Evolutionary conservation across 148 eudicot species (phyloP).

Genomic region (Rhododendron ferrugineum): DNA sequence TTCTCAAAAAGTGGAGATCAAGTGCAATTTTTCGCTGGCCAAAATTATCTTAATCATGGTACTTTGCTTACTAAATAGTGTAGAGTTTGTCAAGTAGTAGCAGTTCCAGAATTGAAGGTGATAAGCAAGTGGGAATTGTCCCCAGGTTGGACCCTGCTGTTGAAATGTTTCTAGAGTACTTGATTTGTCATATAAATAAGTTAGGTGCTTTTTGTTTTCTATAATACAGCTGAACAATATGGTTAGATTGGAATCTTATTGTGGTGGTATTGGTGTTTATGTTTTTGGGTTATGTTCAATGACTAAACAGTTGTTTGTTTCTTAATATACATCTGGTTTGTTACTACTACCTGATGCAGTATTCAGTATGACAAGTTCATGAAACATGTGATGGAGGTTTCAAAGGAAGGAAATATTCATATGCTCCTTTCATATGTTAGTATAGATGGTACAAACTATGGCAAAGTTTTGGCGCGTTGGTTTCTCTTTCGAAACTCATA

Average conservation of each 20-base stretch:
- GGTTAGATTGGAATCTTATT: slow-evolving; percentile 5
- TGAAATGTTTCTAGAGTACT: slow-evolving; percentile 8
- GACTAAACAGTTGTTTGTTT: not conserved
- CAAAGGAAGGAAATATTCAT: not conserved
- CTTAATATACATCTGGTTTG: not conserved
- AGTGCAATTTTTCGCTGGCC: not conserved
- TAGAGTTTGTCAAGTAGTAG: slow-evolving; percentile 5
- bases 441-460: not conserved
- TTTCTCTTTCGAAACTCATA: not conserved
- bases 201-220: slow-evolving; percentile 5
- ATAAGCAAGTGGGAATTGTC: slow-evolving; percentile 12
- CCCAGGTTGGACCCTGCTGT: slow-evolving; percentile 3
- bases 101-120: not conserved
- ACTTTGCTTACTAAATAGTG: slow-evolving; percentile 1
- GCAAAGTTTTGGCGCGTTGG: not conserved
- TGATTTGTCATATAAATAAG: slow-evolving; percentile 9
- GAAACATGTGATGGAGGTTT: not conserved
- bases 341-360: not conserved
- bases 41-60: not conserved
- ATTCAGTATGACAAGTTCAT: not conserved
- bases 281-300: slow-evolving; percentile 1
- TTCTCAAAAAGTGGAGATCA: not conserved
- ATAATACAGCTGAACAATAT: slow-evolving; percentile 1
- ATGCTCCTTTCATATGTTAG: not conserved
- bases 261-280: not conserved